A percentile compares a stretch with the other conserved stretches of the same genome.
These are phyloP conservation scores for Colletotrichum magnum DNA, from an alignment of 2,329 filamentous ascomycete genomes.

Conservation along the genomic window DNA sequence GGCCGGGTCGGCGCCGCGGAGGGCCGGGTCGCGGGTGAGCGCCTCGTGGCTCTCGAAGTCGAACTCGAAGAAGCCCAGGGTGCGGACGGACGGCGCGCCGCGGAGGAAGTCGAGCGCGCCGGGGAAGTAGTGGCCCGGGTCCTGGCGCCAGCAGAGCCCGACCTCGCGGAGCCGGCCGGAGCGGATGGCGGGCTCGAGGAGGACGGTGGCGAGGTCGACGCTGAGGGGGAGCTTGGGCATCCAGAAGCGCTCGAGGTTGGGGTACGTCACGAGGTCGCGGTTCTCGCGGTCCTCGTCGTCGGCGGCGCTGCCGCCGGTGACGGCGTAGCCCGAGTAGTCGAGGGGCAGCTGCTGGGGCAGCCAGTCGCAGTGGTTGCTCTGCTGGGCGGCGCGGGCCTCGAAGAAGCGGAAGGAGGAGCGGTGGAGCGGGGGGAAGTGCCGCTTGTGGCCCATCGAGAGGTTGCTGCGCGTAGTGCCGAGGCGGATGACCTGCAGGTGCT, in stretches of 20 bases:
- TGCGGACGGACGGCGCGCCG: conserved; percentile 50
- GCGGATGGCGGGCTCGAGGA: conserved; percentile 46
- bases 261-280: conserved; percentile 32
- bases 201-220: conserved; percentile 35
- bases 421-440: conserved; percentile 40
- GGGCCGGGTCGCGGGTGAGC: conserved; percentile 32
- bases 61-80: conserved; percentile 53
- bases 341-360: conserved; percentile 41
- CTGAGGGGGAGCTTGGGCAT: conserved; percentile 36
- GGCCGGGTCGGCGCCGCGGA: conserved; percentile 23
- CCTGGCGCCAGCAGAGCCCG: conserved; percentile 42
- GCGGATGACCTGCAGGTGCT: conserved; percentile 48
- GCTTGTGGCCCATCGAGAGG: conserved; percentile 37
- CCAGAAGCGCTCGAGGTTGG: conserved; percentile 41
- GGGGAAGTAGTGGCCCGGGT: conserved; percentile 47
- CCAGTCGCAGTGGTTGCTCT: conserved; percentile 50
- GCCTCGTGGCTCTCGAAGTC: conserved; percentile 46
- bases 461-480: conserved; percentile 43
- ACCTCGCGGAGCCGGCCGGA: conserved; percentile 50
- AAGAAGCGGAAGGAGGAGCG: conserved; percentile 45
- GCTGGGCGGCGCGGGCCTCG: conserved; percentile 45
- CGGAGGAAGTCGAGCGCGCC: conserved; percentile 52
- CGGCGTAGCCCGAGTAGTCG: conserved; percentile 36
- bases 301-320: conserved; percentile 2
- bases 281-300: not conserved